Conservation (phyloP, 306 rosid species). For the Cucurbita maxima region DNA sequence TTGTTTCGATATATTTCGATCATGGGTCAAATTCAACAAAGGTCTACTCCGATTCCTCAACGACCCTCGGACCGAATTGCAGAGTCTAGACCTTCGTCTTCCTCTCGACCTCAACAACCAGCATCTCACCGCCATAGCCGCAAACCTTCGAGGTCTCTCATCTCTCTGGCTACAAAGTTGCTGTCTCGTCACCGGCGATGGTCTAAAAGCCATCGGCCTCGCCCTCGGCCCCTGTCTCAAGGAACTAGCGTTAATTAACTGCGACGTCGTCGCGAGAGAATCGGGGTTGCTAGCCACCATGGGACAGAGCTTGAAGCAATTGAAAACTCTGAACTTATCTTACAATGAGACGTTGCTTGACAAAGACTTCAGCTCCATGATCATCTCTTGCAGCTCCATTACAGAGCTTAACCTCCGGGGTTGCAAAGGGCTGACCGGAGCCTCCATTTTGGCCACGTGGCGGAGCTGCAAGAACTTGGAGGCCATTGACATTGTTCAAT, state of each 20-base stretch:
- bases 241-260: slow-evolving; percentile 65
- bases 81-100: slow-evolving; percentile 52
- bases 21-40: neutral
- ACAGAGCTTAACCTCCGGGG: slow-evolving; percentile 57
- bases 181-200: slow-evolving; percentile 69
- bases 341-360: slow-evolving; percentile 60
- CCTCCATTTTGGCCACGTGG: slow-evolving; percentile 24
- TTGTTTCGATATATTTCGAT: too few species aligned
- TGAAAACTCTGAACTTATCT: slow-evolving; percentile 66
- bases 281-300: slow-evolving; percentile 61
- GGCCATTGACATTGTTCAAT: slow-evolving; percentile 45
- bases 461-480: slow-evolving; percentile 51
- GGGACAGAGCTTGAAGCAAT: slow-evolving; percentile 55
- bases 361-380: slow-evolving; percentile 58
- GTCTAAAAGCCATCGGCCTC: slow-evolving; percentile 37
- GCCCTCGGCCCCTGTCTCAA: slow-evolving; percentile 36
- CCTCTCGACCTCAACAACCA: slow-evolving; percentile 71
- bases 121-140: slow-evolving; percentile 43
- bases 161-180: slow-evolving; percentile 67
- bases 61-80: slow-evolving; percentile 21
- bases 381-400: slow-evolving; percentile 48
- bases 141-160: slow-evolving; percentile 24
- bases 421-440: slow-evolving; percentile 37
- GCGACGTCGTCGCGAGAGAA: slow-evolving; percentile 77
- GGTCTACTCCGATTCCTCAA: slow-evolving; percentile 38